Conservation (phyloP, 495 filamentous ascomycete species). For the Aspergillus mulundensis region DNA sequence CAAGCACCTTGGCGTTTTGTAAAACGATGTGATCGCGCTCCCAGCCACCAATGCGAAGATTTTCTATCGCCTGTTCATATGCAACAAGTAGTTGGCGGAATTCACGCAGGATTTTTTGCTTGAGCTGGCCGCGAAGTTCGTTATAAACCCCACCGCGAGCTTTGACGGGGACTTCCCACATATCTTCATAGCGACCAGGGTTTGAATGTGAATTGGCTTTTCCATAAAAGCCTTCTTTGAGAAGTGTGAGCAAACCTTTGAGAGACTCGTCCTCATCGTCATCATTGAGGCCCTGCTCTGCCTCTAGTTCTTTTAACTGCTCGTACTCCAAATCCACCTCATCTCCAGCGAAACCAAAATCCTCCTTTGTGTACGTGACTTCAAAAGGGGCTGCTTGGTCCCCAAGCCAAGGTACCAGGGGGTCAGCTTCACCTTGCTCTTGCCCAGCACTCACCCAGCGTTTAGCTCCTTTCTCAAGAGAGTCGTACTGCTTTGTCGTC, state of each 20-base stretch:
- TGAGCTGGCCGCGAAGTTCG: conserved; percentile 43
- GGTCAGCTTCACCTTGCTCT: conserved; percentile 34
- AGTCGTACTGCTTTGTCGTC: conserved; percentile 54
- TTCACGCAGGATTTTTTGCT: conserved; percentile 34
- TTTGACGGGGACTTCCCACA: conserved; percentile 53
- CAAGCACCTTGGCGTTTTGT: conserved; percentile 55
- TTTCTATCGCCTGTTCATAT: conserved; percentile 39
- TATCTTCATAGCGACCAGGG: conserved; percentile 30
- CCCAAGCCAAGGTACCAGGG: conserved; percentile 62
- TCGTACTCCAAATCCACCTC: conserved; percentile 65
- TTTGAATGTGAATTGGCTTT: not conserved
- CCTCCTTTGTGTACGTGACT: conserved; percentile 33
- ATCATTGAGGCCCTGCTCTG: conserved; percentile 47
- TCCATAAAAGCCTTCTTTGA: conserved; percentile 50
- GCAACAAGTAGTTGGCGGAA: conserved; percentile 38
- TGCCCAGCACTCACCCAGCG: conserved; percentile 44
- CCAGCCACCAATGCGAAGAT: conserved; percentile 51
- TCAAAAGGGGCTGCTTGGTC: conserved; percentile 39
- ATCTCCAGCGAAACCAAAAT: conserved; percentile 52
- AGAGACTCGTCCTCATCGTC: conserved; percentile 55
- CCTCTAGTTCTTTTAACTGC: conserved; percentile 60
- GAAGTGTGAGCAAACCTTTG: conserved; percentile 39
- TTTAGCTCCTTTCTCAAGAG: conserved; percentile 51
- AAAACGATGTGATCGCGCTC: conserved; percentile 52
- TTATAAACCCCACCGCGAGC: conserved; percentile 59